Evolutionary conservation across 2,329 filamentous ascomycete species (phyloP), one percentile per base, ranked within the genome.

Genomic region (Arthrobotrys pseudoclavata): DNA sequence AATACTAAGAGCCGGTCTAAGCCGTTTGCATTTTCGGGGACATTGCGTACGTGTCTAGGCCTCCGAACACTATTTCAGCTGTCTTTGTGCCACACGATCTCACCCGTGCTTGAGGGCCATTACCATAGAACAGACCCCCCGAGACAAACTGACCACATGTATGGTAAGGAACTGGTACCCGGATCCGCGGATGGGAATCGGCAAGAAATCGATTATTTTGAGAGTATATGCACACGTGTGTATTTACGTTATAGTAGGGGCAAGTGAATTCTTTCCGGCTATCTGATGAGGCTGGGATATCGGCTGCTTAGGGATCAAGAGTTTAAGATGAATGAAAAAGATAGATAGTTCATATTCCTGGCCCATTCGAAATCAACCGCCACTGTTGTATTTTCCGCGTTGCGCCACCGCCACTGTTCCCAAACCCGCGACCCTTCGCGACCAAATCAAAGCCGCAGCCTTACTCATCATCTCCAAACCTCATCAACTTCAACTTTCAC

Each of bases 401-500:
- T 71, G 68, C 22, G 62, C 37, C 47, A 42, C 40, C 24, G 50
- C 50, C 24, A 40, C 50, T 42, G 7, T 13, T 37, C 40, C 29
- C 18, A 40, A 18, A 13, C 3, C 55, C 48, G 61, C 45, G 69
- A 66, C 48, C 29, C 48, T 42, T 57, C 47, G 48, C 57, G 48
- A 64, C 29, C 55, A 60, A 24, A 34, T 18, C 31, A 60, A 57
- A 37, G 52, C 34, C 40, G 22, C 24, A 9, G 47, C 18, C 53
- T 18, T 47, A 55, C 72, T 60, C 71, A 69, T 64, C 64, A 62
- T 64, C 66, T 69, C 47, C 55, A 55, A 76, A 40, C 53, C 15
- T 63, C 68, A 22, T 55, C 60, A 31, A 31, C 66, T 62, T 52
- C 79, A 83, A 52, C 31, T 82, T 50, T 31, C 69, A 60, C 9